A percentile compares a stretch with the other conserved stretches of the same genome.
These are phyloP conservation scores for Wolfiporia cocos DNA, from an alignment of 1,284 basidiomycete genomes.

Conservation along the genomic window DNA sequence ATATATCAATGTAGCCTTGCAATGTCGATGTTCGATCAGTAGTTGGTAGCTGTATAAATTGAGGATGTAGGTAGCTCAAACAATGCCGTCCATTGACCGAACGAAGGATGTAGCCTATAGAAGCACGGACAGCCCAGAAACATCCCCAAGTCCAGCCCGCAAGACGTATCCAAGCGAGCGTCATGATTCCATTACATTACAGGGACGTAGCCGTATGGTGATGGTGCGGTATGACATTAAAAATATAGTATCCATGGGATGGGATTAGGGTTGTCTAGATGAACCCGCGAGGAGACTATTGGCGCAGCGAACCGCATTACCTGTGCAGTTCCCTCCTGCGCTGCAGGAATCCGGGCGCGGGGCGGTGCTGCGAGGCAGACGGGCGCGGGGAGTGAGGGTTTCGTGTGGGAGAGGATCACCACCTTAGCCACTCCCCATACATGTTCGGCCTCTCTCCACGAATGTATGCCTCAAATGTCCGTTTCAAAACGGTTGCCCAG, in stretches of 20 bases:
- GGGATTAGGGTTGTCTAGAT: constrained; percentile 5
- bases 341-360: background rate
- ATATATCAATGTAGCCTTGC: background rate
- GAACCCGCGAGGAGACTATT: background rate
- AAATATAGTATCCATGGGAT: constrained; percentile 5
- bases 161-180: constrained; percentile 2
- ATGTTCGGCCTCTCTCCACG: constrained; percentile 86
- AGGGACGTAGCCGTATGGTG: constrained; percentile 4
- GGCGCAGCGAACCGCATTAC: background rate
- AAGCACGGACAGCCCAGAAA: background rate
- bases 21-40: too few species aligned
- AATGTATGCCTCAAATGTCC: constrained; percentile 86
- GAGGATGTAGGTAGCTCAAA: too few species aligned
- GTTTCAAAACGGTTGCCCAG: constrained; percentile 88
- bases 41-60: too few species aligned
- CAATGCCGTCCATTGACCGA: too few species aligned
- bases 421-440: constrained; percentile 83
- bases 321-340: too few species aligned
- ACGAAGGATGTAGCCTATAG: too few species aligned
- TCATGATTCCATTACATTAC: constrained; percentile 9
- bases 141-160: constrained; percentile 2
- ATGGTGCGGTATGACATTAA: constrained; percentile 4
- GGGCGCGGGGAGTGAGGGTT: background rate
- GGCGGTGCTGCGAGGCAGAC: background rate
- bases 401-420: constrained; percentile 33